Percentiles rank a stretch among this genome's conserved stretches.
phyloP scores from a whole-genome alignment of 2,329 filamentous ascomycete genomes.

The Aspergillus flavus region DNA sequence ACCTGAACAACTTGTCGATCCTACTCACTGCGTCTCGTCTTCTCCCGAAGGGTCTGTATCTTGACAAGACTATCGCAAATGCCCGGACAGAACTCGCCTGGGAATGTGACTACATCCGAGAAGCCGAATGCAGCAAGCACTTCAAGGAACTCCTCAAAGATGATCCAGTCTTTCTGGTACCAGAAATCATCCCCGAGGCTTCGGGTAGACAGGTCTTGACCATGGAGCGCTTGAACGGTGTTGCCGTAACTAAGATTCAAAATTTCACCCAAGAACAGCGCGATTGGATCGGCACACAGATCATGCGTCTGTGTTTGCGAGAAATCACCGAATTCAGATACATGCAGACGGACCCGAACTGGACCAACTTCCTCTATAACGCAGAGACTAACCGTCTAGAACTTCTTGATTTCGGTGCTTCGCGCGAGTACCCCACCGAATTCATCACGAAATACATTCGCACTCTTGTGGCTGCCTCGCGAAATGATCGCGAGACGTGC shows the following conservation, averaged over 20 bases:
- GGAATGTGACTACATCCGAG: conserved; percentile 94
- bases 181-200: conserved; percentile 74
- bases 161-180: conserved; percentile 78
- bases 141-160: conserved; percentile 78
- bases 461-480: conserved; percentile 78
- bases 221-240: conserved; percentile 86
- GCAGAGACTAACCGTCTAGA: conserved; percentile 71
- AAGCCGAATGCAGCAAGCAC: conserved; percentile 76
- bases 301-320: conserved; percentile 85
- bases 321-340: conserved; percentile 94
- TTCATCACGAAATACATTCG: conserved; percentile 82
- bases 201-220: conserved; percentile 86
- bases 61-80: conserved; percentile 97
- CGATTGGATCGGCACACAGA: conserved; percentile 95
- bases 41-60: conserved; percentile 86
- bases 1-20: conserved; percentile 89
- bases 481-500: conserved; percentile 65
- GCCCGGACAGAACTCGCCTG: conserved; percentile 88
- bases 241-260: conserved; percentile 78
- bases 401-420: conserved; percentile 93
- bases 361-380: conserved; percentile 98
- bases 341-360: conserved; percentile 99
- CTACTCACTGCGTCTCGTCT: conserved; percentile 88
- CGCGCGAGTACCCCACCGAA: conserved; percentile 75
- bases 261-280: conserved; percentile 78